Evolutionary conservation across 768 basidiomycete genomes (phyloP), one percentile per base, ranked within the genome.

Genomic region (Rhizopogon vesiculosus): DNA sequence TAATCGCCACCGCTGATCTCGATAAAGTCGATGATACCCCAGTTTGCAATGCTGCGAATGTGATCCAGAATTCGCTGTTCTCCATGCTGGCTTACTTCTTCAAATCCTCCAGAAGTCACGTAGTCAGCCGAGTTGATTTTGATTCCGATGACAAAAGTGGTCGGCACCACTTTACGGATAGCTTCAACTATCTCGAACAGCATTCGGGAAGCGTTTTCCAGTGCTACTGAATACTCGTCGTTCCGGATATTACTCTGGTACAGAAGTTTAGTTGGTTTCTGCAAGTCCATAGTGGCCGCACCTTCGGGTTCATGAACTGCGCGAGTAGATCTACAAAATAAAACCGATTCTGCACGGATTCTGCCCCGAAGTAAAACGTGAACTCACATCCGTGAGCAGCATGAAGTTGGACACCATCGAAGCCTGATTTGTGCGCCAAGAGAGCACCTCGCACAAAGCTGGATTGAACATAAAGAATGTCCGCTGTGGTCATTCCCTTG

Each of bases 1-100:
- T 95, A 96, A 65, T 87, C 85, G 0, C 93, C 93, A 1, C 93
- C 93, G 54, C 87, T 91, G 56, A 96, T 81, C 69, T 96, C 93
- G 50, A 96, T 83, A 63, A 93, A 88, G 67, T 96, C 93, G 5
- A 95, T 63, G 16, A 72, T 70, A 1, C 78, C 77, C 84, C 90
- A 91, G 40, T 68, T 65, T 0, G 86, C 80, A 29, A 93, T 82
- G 40, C 76, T 66, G 16, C 71, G 67, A 12, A 93, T 73, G 62
- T 93, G 85, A 19, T 76, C 68, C 2, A 92, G 68, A 1, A 86
- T 86, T 25, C 78, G 72, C 64, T 35, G 56, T 29, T 53, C 49
- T 39, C 70, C 65, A 5, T 66, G 62, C 38, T 42, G 39, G 7
- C 56, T 58, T 44, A 74, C 73, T 58, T 73, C 74, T 33, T 71